Evolutionary conservation across 495 filamentous ascomycete genomes (phyloP), one percentile per base, ranked within the genome.

Genomic region (Aspergillus nidulans): DNA sequence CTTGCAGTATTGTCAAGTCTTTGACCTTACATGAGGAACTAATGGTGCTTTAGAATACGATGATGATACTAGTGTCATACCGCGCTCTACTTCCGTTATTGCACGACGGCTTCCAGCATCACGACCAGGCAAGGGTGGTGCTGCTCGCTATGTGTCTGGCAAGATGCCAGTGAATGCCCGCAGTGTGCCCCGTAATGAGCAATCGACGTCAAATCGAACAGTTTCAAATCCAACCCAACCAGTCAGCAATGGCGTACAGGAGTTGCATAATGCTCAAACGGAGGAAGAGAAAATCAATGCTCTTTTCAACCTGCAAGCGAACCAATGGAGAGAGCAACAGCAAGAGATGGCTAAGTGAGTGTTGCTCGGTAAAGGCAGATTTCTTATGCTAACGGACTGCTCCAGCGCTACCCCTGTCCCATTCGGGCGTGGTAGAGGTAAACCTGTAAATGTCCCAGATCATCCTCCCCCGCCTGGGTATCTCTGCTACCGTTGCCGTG

Each of bases 401-500:
- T 53, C n/a, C 46, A 87, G 82, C 70, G 85, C 83, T 40, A 86
- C 83, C 30, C 85, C 83, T 26, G 79, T 89, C 9, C 76, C 79
- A 52, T 81, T 81, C 57, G 77, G 73, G 19, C 72, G 76, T 28
- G 76, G 70, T n/a, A 74, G 76, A 65, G 78, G 77, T 36, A 85
- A 84, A 59, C 83, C 85, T 36, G 74, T 83, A 42, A 90, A 90
- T 64, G 83, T 90, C 20, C 95, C 94, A 16, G 89, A 92, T 57
- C 90, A 95, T 63, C 88, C 90, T 9, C 92, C 92, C 15, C 92
- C 94, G 5, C 85, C 87, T 21, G 91, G 92, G 28, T 99, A 99
- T 68, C 82, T 96, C 53, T 99, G 94, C 71, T 96, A 97, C 63
- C 88, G 94, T n/a, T 99, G 94, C 71, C 87, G 91, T 53, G 88